Conservation (phyloP, 2,329 filamentous ascomycete species). For the Tolypocladium sp. region DNA sequence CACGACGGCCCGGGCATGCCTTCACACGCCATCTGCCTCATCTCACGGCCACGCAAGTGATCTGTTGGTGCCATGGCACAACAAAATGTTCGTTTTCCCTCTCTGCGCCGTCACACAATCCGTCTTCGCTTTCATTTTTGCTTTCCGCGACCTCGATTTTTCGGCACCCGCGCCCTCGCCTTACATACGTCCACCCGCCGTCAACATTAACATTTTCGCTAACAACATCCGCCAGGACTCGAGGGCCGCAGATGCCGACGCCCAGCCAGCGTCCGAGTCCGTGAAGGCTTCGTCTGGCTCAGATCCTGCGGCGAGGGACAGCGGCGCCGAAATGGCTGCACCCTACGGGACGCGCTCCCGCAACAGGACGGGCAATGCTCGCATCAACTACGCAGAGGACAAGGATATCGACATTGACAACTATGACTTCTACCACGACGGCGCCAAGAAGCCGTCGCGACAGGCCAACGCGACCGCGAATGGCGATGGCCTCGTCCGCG, state of each 20-base stretch:
- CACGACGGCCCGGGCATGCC: constrained; percentile 15
- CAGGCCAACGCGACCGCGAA: constrained; percentile 28
- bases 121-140: constrained; percentile 6
- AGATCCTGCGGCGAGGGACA: constrained; percentile 39
- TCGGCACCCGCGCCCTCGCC: constrained; percentile 4
- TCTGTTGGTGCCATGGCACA: constrained; percentile 28
- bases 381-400: constrained; percentile 93
- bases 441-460: constrained; percentile 44
- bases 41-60: constrained; percentile 24
- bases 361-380: constrained; percentile 70
- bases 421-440: constrained; percentile 57
- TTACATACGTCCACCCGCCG: not conserved
- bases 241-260: constrained; percentile 23
- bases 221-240: constrained; percentile 20
- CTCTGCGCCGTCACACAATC: not conserved
- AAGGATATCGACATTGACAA: constrained; percentile 80
- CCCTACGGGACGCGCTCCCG: constrained; percentile 91
- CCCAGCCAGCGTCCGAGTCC: constrained; percentile 22
- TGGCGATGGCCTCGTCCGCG: constrained; percentile 26
- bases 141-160: constrained; percentile 2
- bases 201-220: constrained; percentile 1
- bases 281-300: constrained; percentile 41
- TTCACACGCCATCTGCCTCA: constrained; percentile 17
- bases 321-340: constrained; percentile 43
- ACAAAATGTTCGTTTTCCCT: constrained; percentile 22